Evolutionary conservation across 1,139 yeast genomes (phyloP), one percentile per base, ranked within the genome.

Genomic region (Blastobotrys arbuscula): DNA sequence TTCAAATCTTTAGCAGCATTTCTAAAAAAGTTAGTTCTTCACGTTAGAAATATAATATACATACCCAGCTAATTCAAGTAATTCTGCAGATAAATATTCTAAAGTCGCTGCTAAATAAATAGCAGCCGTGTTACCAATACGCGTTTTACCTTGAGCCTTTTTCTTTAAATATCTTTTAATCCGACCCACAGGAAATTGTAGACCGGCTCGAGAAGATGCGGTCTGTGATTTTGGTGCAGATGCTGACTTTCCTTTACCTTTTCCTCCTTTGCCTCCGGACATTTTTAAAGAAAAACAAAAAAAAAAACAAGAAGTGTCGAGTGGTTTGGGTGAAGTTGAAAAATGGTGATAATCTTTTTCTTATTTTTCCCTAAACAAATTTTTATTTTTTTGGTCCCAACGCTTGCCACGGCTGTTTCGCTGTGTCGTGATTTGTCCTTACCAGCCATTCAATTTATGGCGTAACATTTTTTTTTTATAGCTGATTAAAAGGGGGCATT

Each of bases 171-270:
- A 92, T 71, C 98, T 81, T 79, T 92, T 89, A 63, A 92, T 89
- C 79, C 99, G 88, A 48, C 99, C 99, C 33, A 94, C 98, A 44
- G 99, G 99, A 73, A 92, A 92, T 57, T 88, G 97, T 65, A 92
- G 77, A 24, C 98, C 98, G 26, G 98, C 98, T 68, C 96, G 84
- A 16, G 97, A 96, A 18, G 97, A 88, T 18, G 97, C 89, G 18
- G 97, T 88, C 81, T 55, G 87, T 51, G 82, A 76, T 48, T 95
- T 85, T 44, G 95, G 86, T 8, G 18, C 21, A 15, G 21, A 12
- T 2, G 24, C 19, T 10, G 21, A 24, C 65, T 89, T 66, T 31
- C 66, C 64, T 53, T 67, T 89, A 58, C 96, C 96, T 71, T 89
- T 89, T 65, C 96, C 96, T 64, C 96, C 96, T 73, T 90, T 96